Evolutionary conservation across 2,329 filamentous ascomycete species (phyloP), one percentile per base, ranked within the genome.

Genomic region (Penicillium sp.): DNA sequence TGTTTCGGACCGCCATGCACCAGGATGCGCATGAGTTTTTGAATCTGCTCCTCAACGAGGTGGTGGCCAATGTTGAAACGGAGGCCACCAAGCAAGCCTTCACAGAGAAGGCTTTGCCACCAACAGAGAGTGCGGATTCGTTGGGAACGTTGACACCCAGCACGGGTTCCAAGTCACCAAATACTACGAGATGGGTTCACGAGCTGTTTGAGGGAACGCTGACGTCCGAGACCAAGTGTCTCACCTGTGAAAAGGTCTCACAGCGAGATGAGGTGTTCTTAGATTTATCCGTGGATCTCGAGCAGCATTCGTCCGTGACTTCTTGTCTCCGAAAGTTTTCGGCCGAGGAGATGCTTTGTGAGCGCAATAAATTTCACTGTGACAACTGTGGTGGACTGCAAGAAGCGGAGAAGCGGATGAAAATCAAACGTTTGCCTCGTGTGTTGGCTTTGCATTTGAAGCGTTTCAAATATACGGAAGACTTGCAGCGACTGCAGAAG

Each of bases 371-470:
- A 72, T 99, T 99, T 64, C 93, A 99, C 71, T 99, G 94, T 76
- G 94, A 99, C 72, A 92, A 92, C 66, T 99, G 94, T 66, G 94
- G 94, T 51, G 94, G 94, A 3, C 79, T 99, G 53, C 94, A 99
- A 74, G 94, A 99, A 76, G 94, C 94, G 0, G 94, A 99, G 74
- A 99, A 97, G 79, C 85, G 94, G 61, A 99, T 99, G 94, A 99
- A 97, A 80, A 93, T 99, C 66, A 97, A 99, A 79, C 85, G 90
- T 51, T 78, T 97, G 69, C 94, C 94, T 4, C 92, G 90, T 69
- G 91, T 99, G 57, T 77, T 99, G 61, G 92, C 94, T 5, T 78
- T 99, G 56, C 94, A 99, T 71, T 77, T 99, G 60, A 99, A 99
- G 77, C 86, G 94, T 55, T 99, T 99, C 81, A 97, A 97, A 77